Percentiles rank a stretch among this genome's conserved stretches.
Conservation (phyloP, 2,329 filamentous ascomycete genomes). For the Thyridium curvatum region DNA sequence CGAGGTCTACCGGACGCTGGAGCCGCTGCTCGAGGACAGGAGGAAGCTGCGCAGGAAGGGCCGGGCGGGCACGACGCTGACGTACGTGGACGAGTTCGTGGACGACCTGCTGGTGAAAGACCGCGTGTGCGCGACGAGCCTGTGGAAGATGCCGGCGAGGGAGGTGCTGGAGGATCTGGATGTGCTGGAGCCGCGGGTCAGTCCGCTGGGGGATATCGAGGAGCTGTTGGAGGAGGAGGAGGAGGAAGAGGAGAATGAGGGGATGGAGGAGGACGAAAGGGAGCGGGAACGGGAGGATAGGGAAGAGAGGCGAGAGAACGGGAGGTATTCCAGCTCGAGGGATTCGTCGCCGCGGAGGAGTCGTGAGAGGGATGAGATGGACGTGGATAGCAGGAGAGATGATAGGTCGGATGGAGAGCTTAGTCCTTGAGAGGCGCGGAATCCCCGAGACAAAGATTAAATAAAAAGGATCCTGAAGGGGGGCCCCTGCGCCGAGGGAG, state of each 20-base stretch:
- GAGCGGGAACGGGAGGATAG: too few species aligned
- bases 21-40: constrained; percentile 75
- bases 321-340: too few species aligned
- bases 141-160: constrained; percentile 85
- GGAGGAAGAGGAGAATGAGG: constrained; percentile 26
- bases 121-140: constrained; percentile 80
- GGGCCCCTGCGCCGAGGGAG: too few species aligned
- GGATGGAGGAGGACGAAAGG: too few species aligned
- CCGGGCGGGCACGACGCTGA: constrained; percentile 68
- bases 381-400: constrained; percentile 27
- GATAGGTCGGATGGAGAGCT: constrained; percentile 10
- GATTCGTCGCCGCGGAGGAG: constrained; percentile 18
- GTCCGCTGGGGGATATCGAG: constrained; percentile 75
- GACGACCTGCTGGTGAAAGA: constrained; percentile 88
- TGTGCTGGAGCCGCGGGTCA: constrained; percentile 76
- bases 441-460: too few species aligned
- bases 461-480: too few species aligned
- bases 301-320: too few species aligned
- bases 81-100: constrained; percentile 83
- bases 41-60: constrained; percentile 77
- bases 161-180: constrained; percentile 85
- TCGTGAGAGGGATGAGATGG: constrained; percentile 21
- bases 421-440: too few species aligned
- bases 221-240: constrained; percentile 59
- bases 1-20: constrained; percentile 73